phyloP scores from a whole-genome alignment of 208 protist genomes.

The Crithidia brevicula region DNA sequence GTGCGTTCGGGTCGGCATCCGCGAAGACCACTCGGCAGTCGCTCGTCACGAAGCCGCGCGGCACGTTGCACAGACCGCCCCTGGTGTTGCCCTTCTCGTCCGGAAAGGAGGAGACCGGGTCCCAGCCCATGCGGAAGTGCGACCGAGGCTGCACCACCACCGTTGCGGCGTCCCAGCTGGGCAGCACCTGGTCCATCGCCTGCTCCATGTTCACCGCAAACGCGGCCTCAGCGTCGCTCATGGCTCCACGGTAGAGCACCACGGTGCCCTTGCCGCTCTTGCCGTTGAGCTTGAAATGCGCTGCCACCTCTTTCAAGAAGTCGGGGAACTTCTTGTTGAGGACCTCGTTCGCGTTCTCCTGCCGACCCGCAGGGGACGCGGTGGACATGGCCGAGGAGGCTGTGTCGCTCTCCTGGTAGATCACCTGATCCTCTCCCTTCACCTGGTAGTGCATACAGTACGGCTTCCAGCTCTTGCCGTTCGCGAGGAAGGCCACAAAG shows the following conservation, averaged over 20 bases:
- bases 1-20: slow-evolving; percentile 26
- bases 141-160: slow-evolving; percentile 55
- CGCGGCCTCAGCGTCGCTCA: slow-evolving; percentile 53
- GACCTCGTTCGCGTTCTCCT: slow-evolving; percentile 42
- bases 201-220: slow-evolving; percentile 29
- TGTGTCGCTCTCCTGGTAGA: slow-evolving; percentile 25
- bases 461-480: slow-evolving; percentile 38
- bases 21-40: slow-evolving; percentile 27
- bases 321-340: slow-evolving; percentile 41
- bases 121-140: slow-evolving; percentile 51
- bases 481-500: slow-evolving; percentile 55
- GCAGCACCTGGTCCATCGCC: slow-evolving; percentile 33
- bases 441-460: slow-evolving; percentile 69
- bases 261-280: slow-evolving; percentile 27
- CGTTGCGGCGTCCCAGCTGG: slow-evolving; percentile 40
- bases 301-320: slow-evolving; percentile 42
- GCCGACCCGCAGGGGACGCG: slow-evolving; percentile 2
- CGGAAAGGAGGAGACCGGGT: slow-evolving; percentile 9
- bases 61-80: slow-evolving; percentile 45
- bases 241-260: slow-evolving; percentile 52
- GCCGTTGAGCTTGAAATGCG: slow-evolving; percentile 35
- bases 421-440: slow-evolving; percentile 32
- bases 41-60: slow-evolving; percentile 48
- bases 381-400: slow-evolving; percentile 12
- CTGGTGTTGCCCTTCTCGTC: background rate